Evolutionary conservation across 1,139 yeast genomes (phyloP).

Genomic region (Schwanniomyces etchellsii): DNA sequence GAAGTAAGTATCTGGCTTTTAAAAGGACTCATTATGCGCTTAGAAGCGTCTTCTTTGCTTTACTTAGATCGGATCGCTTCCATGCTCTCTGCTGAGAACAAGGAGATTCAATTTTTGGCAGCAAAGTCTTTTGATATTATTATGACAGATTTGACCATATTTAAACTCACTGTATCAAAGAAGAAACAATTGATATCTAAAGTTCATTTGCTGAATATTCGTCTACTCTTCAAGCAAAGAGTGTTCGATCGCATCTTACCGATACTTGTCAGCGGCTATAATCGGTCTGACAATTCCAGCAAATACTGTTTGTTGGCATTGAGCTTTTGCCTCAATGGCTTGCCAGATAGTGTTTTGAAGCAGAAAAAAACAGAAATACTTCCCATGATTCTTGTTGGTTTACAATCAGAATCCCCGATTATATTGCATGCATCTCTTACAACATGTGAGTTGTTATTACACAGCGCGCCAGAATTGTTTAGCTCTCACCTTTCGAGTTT

Average conservation of each 20-base stretch:
- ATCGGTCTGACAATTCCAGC: constrained; percentile 60
- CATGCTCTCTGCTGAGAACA: constrained; percentile 38
- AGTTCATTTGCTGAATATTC: constrained; percentile 52
- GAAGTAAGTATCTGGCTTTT: constrained; percentile 65
- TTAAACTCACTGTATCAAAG: constrained; percentile 29
- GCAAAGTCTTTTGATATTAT: constrained; percentile 59
- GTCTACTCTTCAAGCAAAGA: constrained; percentile 72
- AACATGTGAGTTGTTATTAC: constrained; percentile 48
- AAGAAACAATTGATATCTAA: constrained; percentile 36
- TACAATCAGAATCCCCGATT: constrained; percentile 39
- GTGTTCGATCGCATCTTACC: constrained; percentile 58
- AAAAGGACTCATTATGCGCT: constrained; percentile 62
- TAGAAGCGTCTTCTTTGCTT: constrained; percentile 42
- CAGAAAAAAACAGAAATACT: constrained; percentile 59
- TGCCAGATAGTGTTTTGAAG: constrained; percentile 54
- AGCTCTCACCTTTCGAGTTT: constrained; percentile 50
- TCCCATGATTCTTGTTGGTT: constrained; percentile 67
- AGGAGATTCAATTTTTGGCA: constrained; percentile 17
- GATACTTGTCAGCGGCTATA: constrained; percentile 34
- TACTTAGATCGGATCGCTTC: constrained; percentile 33
- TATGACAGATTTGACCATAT: constrained; percentile 58
- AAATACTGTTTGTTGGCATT: constrained; percentile 36
- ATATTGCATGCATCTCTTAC: constrained; percentile 59
- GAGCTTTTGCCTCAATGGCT: constrained; percentile 39
- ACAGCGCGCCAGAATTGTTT: constrained; percentile 45